Evolutionary conservation across 139 green algal genomes (phyloP), one percentile per base, ranked within the genome.

Genomic region (Chlorella vulgaris): DNA sequence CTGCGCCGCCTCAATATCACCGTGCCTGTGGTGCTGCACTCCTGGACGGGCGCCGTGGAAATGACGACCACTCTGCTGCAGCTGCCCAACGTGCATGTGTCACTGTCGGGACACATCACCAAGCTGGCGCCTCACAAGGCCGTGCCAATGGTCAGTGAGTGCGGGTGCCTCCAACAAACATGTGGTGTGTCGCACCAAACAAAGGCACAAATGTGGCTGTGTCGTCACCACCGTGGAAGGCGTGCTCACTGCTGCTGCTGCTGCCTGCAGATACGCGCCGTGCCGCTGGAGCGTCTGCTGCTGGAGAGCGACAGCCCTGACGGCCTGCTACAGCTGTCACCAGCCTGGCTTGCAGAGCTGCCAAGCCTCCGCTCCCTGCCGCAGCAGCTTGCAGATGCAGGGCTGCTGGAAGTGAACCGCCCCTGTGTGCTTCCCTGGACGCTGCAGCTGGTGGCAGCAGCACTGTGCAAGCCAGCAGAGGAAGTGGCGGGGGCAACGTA

Each of bases 221-320:
- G n/a, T n/a, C n/a, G n/a, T n/a, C n/a, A n/a, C n/a, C n/a, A n/a
- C n/a, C n/a, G n/a, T n/a, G n/a, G n/a, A n/a, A n/a, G n/a, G n/a
- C n/a, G n/a, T n/a, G n/a, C n/a, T n/a, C n/a, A n/a, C n/a, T n/a
- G n/a, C n/a, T n/a, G n/a, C n/a, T n/a, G n/a, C n/a, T n/a, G n/a
- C n/a, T n/a, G n/a, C n/a, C n/a, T n/a, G n/a, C 83, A 89, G 86
- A 55, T 80, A 29, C 42, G 33, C 2, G 39, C 43, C 33, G 61
- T 91, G 1, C 86, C 88, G 0, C 38, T 80, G 40, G 78, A 88
- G 0, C 66, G 87, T 3, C 26, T 87, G 31, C 62, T 92, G 40
- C 60, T 92, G 33, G 88, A 92, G 36, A 88, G 73, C 58, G 88
- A 92, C 70, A 61, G 65, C 36, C 88, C 86, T 36, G 88, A 91